A percentile compares a stretch with the other conserved stretches of the same genome.
phyloP scores from a whole-genome alignment of 2,329 filamentous ascomycete genomes.

The Mollisiaceae sp. region DNA sequence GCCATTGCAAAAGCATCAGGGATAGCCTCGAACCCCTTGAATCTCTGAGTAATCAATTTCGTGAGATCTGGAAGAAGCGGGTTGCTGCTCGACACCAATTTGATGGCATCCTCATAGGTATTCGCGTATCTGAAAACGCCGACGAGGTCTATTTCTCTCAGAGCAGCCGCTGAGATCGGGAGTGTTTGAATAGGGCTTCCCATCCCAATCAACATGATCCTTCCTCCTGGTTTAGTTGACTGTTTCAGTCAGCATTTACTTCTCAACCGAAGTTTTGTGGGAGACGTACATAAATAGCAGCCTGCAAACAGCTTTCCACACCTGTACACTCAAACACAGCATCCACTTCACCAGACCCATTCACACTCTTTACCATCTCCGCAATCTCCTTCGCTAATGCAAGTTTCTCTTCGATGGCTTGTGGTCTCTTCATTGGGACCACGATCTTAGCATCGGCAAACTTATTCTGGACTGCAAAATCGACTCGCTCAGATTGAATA shows the following conservation, averaged over 20 bases:
- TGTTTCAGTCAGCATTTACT: slow-evolving; percentile 7
- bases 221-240: slow-evolving; percentile 71
- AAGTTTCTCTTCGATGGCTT: slow-evolving; percentile 41
- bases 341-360: slow-evolving; percentile 56
- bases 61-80: slow-evolving; percentile 70
- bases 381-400: slow-evolving; percentile 44
- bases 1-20: slow-evolving; percentile 88
- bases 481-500: slow-evolving; percentile 85
- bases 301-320: slow-evolving; percentile 60
- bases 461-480: slow-evolving; percentile 64
- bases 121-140: slow-evolving; percentile 81
- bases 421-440: slow-evolving; percentile 41
- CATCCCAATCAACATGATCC: slow-evolving; percentile 79
- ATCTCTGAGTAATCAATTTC: slow-evolving; percentile 86
- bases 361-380: slow-evolving; percentile 60
- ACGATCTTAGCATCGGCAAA: slow-evolving; percentile 42
- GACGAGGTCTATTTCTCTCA: slow-evolving; percentile 78
- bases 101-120: slow-evolving; percentile 91
- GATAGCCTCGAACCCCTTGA: slow-evolving; percentile 76
- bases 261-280: not conserved
- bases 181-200: slow-evolving; percentile 77
- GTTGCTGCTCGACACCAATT: slow-evolving; percentile 77
- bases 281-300: slow-evolving; percentile 55
- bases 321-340: slow-evolving; percentile 70
- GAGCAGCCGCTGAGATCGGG: slow-evolving; percentile 72